These are phyloP conservation scores for Talaromyces borbonicus DNA, from an alignment of 495 filamentous ascomycete species.

Conservation along the genomic window DNA sequence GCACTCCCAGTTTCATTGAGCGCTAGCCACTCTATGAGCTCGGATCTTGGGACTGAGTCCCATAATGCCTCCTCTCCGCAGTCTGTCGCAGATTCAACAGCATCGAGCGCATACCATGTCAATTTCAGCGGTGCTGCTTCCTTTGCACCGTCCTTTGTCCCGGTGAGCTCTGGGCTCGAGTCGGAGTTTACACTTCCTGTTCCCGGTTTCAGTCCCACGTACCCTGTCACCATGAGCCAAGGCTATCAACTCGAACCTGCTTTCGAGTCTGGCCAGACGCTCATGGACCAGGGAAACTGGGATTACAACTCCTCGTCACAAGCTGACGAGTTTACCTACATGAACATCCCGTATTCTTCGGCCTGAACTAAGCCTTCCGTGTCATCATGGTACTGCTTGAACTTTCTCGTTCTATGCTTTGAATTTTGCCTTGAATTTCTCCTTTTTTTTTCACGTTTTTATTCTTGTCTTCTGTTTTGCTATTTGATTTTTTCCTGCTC, in stretches of 20 bases:
- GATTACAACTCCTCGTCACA: slow-evolving; percentile 21
- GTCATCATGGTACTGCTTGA: too few species aligned
- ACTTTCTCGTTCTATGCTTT: slow-evolving; percentile 10
- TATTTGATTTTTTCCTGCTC: slow-evolving; percentile 4
- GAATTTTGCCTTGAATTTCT: background rate
- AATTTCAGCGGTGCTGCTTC: slow-evolving; percentile 6
- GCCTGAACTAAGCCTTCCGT: slow-evolving; percentile 1
- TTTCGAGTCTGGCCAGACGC: slow-evolving; percentile 15
- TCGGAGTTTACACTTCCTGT: slow-evolving; percentile 25
- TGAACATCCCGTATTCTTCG: slow-evolving; percentile 27
- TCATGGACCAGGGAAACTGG: slow-evolving; percentile 23
- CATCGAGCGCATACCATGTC: slow-evolving; percentile 23
- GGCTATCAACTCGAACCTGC: slow-evolving; percentile 27
- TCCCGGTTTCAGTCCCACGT: slow-evolving; percentile 24
- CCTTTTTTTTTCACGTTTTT: background rate
- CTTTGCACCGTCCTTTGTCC: slow-evolving; percentile 4
- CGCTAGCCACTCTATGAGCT: slow-evolving; percentile 30
- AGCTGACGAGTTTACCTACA: slow-evolving; percentile 23
- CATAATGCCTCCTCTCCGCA: slow-evolving; percentile 33
- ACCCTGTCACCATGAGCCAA: slow-evolving; percentile 18
- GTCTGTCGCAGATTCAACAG: slow-evolving; percentile 30
- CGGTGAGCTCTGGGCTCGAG: slow-evolving; percentile 1
- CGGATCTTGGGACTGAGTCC: slow-evolving; percentile 33
- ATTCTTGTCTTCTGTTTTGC: background rate
- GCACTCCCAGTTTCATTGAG: slow-evolving; percentile 30